Evolutionary conservation across 2,329 filamentous ascomycete species (phyloP), one percentile per base, ranked within the genome.

Genomic region (Hawksworthiomyces lignivorus): DNA sequence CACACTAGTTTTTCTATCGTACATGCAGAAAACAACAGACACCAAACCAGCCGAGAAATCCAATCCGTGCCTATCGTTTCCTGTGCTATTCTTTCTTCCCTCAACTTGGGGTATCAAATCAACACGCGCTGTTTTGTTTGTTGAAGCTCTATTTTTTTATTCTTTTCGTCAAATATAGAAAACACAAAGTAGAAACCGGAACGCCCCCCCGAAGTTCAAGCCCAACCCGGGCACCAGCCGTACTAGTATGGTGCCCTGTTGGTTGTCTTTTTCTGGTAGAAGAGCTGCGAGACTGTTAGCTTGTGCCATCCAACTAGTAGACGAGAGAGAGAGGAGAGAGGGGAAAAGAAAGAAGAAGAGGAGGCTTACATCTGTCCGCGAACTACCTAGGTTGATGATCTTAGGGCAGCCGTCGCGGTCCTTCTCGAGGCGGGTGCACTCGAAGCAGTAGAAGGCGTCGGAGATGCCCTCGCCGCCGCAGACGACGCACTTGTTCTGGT

Each of bases 401-500:
- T 98, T 98, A 41, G 92, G 92, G 64, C 92, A 98, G 3, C 92
- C 92, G 60, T 98, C 92, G 47, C 92, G 74, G 61, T 98, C 92
- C 67, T 97, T 98, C 63, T 98, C 92, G 14, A 98, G 69, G 7
- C 92, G 77, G 45, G 92, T 98, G 63, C 92, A 98, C 67, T 98
- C 92, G 60, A 97, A 97, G 72, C 92, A 98, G 71, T 98, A 98
- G 65, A 97, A 97, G 37, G 92, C 92, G 62, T 98, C 92, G 26
- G 85, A 92, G 62, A 98, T 98, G 22, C 92, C 92, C 68, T 54
- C 92, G 55, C 92, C 92, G 62, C 92, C 92, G 66, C 92, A 98
- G 32, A 98, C 92, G 53, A 98, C 88, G 62, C 92, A 98, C 67
- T 98, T 98, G 72, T 98, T 98, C 70, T 97, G 92, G 72, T 96